Evolutionary conservation across 345 rosid genomes (phyloP).

Genomic region (Citrus mangshanensis): DNA sequence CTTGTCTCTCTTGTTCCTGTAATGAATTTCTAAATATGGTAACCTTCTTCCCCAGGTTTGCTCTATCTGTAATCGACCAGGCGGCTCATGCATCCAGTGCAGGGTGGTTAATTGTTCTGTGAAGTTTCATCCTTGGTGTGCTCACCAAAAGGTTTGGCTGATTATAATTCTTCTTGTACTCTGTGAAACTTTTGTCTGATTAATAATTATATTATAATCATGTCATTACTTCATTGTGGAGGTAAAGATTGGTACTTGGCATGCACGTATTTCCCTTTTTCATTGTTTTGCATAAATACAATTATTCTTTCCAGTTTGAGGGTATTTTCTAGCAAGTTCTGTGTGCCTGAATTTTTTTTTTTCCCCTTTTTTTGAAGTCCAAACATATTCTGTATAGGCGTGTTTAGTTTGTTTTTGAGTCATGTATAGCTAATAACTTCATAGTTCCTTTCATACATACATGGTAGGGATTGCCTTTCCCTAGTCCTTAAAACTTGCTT

Average conservation of each 20-base stretch:
- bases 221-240: background rate
- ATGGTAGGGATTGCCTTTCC: background rate
- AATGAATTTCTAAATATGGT: background rate
- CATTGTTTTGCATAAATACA: background rate
- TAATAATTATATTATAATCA: background rate
- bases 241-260: background rate
- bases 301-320: background rate
- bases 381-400: background rate
- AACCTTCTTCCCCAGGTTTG: constrained; percentile 36
- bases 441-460: background rate
- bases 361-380: background rate
- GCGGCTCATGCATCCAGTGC: constrained; percentile 50
- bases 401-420: background rate
- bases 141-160: constrained; percentile 43
- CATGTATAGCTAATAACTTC: background rate
- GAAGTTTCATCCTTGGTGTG: constrained; percentile 59
- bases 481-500: background rate
- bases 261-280: background rate
- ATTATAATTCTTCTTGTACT: background rate
- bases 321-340: background rate
- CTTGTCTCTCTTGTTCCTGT: background rate
- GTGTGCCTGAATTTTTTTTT: background rate
- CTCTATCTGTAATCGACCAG: constrained; percentile 41
- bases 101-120: constrained; percentile 40
- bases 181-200: background rate